phyloP scores from a whole-genome alignment of 2,329 filamentous ascomycete species.

The Colletotrichum lindemuthianum region DNA sequence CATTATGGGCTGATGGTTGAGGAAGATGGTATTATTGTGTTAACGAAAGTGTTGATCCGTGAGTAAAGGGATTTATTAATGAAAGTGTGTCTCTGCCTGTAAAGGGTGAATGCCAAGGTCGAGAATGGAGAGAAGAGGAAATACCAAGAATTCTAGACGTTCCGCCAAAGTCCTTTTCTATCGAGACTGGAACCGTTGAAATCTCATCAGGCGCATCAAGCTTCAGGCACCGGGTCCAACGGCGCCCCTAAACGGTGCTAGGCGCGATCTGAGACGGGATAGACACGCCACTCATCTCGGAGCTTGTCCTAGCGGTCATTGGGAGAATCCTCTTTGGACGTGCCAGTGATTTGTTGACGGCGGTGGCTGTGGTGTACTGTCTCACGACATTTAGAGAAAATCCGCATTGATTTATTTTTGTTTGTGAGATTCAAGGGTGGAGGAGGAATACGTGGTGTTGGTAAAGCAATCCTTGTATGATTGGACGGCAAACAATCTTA shows the following conservation, averaged over 20 bases:
- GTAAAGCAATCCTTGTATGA: conserved; percentile 3
- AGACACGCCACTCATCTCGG: conserved; percentile 33
- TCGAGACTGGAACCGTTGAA: neutral
- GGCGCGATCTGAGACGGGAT: conserved; percentile 23
- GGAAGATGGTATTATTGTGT: neutral
- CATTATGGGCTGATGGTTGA: conserved; percentile 14
- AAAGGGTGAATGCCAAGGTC: neutral
- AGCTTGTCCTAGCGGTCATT: conserved; percentile 28
- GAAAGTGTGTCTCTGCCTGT: neutral
- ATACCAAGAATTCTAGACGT: neutral
- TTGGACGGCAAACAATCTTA: neutral
- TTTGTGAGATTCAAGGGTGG: neutral
- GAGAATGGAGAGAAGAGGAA: neutral
- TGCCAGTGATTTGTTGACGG: conserved; percentile 24
- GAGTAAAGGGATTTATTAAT: neutral
- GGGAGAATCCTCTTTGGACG: conserved; percentile 3
- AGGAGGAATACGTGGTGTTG: neutral
- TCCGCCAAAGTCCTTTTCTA: neutral
- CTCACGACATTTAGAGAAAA: conserved; percentile 17
- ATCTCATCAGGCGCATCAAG: neutral
- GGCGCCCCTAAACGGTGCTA: conserved; percentile 9
- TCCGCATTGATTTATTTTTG: conserved; percentile 12
- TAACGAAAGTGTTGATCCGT: neutral
- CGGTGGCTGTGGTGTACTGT: conserved; percentile 24
- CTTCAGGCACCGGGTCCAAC: conserved; percentile 1